Base-by-base conservation (phyloP, 179 eudicot species). In the Pouteria campechiana region DNA sequence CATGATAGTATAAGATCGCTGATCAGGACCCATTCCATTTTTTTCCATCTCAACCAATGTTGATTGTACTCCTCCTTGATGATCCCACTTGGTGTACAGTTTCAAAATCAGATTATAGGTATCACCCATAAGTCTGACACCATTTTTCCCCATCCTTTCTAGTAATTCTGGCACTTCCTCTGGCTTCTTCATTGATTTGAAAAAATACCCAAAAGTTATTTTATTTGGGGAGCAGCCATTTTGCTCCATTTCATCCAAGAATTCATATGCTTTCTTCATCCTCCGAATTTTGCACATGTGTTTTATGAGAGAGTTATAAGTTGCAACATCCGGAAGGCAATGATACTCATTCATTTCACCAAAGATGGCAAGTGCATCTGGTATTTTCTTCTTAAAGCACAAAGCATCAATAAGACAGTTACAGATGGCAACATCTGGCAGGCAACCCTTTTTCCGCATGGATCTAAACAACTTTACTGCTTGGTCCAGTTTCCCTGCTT, bases 361-460 rank as follows among this genome's bases (percentile, higher is more conserved):
- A 22, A 80, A 58, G 14, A 84, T 69, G 19, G 37, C 67, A 32
- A 84, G 62, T 2, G 95, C 89, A 46, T 78, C 75, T 0, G 93
- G 83, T 28, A 88, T 74, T 60, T 81, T 62, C 37, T 78, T 81
- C 80, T 88, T 81, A 61, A 80, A 78, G 69, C 97, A 84, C 28
- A 84, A 44, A 41, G 85, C 95, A 29, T 88, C 85, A 14, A 88
- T 84, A 27, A 88, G 59, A 30, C 56, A 64, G 32, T 78, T 84
- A 41, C 92, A 80, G 3, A 84, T 83, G 0, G 71, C 68, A 18
- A 69, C 78, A 50, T 84, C 97, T 0, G 92, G 95, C 20, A 44
- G 35, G 29, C 83, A 78, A 18, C 80, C 81, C 25, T 66, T 54
- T 23, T 64, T 67, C 92, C 80, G 69, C 94, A 88, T 73, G 47